Base-by-base conservation (phyloP, 768 basidiomycete species). In the Boletus barrowsii region DNA sequence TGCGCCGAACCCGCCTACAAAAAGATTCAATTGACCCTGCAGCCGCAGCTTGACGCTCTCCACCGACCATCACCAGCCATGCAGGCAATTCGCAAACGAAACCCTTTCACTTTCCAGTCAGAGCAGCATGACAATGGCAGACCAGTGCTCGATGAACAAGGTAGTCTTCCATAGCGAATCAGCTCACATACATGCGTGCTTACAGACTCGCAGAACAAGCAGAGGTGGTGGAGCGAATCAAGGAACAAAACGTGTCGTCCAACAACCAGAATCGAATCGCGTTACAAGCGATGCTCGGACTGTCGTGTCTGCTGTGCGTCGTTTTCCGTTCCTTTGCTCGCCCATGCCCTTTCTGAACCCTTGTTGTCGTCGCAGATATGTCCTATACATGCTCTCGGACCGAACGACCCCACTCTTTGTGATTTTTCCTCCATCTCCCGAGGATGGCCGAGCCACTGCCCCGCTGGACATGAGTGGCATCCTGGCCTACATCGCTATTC, bases 81-180 rank as follows among this genome's bases (percentile, higher is more conserved):
- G 67, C 61, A 67, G 42, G 42, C 60, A 36, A 58, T 82, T 11
- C 76, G 80, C 51, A 73, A 72, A 57, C 74, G 83, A 46, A 72
- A 72, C 35, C 75, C 81, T 2, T 83, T 79, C 62, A 74, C 66
- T 43, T 67, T 68, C 35, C 47, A 63, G 49, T 68, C 72, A 24
- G 72, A 73, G 15, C 64, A 72, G 14, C 64, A 60, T 2, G 62
- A 62, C 22, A 68, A 72, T 5, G 68, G 68, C 14, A 55, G 53
- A 48, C 46, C 49, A 20, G 68, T 82, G 20, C 66, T 83, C 20
- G 81, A 83, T 53, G 83, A 84, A 54, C 79, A 83, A 73, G 80
- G 82, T 79, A 45, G 58, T 62, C 13, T 7, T 42, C 15, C 22
- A 9, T n/a, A 10, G 35, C 32, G 17, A 35, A 45, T 3, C 13